Conservation (phyloP, 1,284 basidiomycete species). For the Ustilago sp. region DNA sequence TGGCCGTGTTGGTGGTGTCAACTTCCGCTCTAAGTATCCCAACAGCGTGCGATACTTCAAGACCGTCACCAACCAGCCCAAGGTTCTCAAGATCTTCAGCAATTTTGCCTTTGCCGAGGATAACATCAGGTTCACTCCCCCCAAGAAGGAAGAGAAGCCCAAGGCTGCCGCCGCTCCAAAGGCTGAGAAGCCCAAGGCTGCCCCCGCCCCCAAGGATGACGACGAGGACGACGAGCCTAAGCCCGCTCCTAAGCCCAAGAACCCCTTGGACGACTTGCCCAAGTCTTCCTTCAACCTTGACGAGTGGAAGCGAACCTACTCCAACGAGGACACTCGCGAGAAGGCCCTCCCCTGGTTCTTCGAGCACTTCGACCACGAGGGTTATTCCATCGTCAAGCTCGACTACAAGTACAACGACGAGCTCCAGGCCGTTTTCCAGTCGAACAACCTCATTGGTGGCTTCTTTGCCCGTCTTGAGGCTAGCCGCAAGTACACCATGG, state of each 20-base stretch:
- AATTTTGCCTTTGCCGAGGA: constrained; percentile 78
- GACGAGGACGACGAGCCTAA: constrained; percentile 74
- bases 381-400: constrained; percentile 90
- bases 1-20: constrained; percentile 47
- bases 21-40: constrained; percentile 71
- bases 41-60: constrained; percentile 82
- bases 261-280: constrained; percentile 91
- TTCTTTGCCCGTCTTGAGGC: constrained; percentile 87
- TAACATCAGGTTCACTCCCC: constrained; percentile 78
- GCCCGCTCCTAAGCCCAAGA: constrained; percentile 82
- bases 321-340: constrained; percentile 86
- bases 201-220: constrained; percentile 76
- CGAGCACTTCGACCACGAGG: constrained; percentile 83
- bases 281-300: constrained; percentile 94
- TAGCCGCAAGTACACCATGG: constrained; percentile 77
- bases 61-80: constrained; percentile 79
- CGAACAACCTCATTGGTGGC: constrained; percentile 79
- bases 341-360: constrained; percentile 65
- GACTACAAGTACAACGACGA: constrained; percentile 98
- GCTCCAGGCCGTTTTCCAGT: constrained; percentile 77
- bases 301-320: constrained; percentile 98
- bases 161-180: constrained; percentile 66
- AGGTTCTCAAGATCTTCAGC: constrained; percentile 55
- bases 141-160: constrained; percentile 73
- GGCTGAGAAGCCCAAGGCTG: constrained; percentile 72